A percentile compares a stretch with the other conserved stretches of the same genome.
Evolutionary conservation across 352 stramenopile genomes (phyloP).

Genomic region (Thraustochytrium sp.): DNA sequence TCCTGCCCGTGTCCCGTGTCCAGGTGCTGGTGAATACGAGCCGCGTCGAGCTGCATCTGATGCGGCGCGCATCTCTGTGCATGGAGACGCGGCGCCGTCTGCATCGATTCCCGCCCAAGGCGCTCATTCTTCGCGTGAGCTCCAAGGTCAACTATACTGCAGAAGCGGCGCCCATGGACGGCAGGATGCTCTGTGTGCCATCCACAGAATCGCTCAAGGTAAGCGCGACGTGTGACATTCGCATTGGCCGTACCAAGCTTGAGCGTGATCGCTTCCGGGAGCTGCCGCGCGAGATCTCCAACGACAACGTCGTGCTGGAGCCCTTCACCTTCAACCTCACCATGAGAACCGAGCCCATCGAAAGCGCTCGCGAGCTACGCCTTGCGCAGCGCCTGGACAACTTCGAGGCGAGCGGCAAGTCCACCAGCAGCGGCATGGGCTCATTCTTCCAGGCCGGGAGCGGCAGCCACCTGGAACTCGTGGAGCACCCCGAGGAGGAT

Average conservation of each 20-base stretch:
- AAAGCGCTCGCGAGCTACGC: neutral
- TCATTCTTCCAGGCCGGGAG: neutral
- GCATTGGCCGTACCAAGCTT: neutral
- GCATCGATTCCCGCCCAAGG: conserved; percentile 20
- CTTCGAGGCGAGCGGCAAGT: neutral
- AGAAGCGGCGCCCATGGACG: neutral
- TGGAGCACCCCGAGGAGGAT: neutral
- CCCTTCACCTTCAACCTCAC: conserved; percentile 15
- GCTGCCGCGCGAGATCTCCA: neutral
- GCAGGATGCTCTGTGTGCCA: neutral
- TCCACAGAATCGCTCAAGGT: neutral
- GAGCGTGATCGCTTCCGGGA: neutral
- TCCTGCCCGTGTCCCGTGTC: neutral
- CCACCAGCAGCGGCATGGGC: no score
- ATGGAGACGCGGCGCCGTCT: neutral
- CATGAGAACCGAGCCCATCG: neutral
- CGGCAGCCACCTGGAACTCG: neutral
- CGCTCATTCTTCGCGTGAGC: neutral
- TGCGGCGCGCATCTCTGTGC: neutral
- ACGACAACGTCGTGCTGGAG: conserved; percentile 39
- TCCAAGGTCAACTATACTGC: neutral
- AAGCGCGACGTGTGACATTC: neutral
- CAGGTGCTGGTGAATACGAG: neutral
- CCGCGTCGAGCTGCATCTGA: conserved; percentile 23
- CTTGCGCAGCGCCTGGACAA: neutral